A percentile compares a stretch with the other conserved stretches of the same genome.
phyloP scores from a whole-genome alignment of 345 rosid genomes.

The Arabis alpina region DNA sequence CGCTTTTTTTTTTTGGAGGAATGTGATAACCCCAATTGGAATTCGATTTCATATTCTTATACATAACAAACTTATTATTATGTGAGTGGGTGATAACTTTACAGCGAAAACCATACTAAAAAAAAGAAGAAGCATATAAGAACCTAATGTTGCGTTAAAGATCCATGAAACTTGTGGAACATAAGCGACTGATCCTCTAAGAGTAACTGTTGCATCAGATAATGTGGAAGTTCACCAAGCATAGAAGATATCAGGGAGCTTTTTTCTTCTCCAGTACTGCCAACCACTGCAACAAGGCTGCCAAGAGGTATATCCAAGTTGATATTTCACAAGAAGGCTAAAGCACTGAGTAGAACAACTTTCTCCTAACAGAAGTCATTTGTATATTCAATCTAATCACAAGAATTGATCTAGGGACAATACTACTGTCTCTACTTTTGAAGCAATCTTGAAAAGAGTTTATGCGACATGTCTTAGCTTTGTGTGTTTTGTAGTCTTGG shows the following conservation, averaged over 20 bases:
- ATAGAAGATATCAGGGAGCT: conserved; percentile 94
- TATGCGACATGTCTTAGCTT: too few species aligned
- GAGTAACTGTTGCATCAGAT: conserved; percentile 63
- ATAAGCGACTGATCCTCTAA: conserved; percentile 92
- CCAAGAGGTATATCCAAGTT: conserved; percentile 87
- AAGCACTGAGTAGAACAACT: too few species aligned
- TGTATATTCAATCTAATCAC: too few species aligned
- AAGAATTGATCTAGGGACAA: too few species aligned
- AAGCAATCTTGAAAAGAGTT: too few species aligned
- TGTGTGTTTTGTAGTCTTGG: too few species aligned
- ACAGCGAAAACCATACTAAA: conserved; percentile 19
- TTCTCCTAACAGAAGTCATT: too few species aligned
- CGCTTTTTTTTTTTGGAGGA: neutral
- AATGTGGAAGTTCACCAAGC: conserved; percentile 97
- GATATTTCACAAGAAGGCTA: conserved; percentile 79
- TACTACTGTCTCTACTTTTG: too few species aligned
- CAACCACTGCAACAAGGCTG: conserved; percentile 94
- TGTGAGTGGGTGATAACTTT: conserved; percentile 2
- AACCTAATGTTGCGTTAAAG: conserved; percentile 95
- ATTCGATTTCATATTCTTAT: neutral
- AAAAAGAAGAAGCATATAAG: conserved; percentile 16
- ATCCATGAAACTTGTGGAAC: conserved; percentile 99
- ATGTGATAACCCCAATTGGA: too few species aligned
- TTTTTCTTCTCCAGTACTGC: conserved; percentile 98
- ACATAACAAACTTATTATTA: neutral